Percentiles rank a stretch among this genome's conserved stretches.
Conservation (phyloP, 176 grass and related monocot genomes). For the Aegilops umbellulata region DNA sequence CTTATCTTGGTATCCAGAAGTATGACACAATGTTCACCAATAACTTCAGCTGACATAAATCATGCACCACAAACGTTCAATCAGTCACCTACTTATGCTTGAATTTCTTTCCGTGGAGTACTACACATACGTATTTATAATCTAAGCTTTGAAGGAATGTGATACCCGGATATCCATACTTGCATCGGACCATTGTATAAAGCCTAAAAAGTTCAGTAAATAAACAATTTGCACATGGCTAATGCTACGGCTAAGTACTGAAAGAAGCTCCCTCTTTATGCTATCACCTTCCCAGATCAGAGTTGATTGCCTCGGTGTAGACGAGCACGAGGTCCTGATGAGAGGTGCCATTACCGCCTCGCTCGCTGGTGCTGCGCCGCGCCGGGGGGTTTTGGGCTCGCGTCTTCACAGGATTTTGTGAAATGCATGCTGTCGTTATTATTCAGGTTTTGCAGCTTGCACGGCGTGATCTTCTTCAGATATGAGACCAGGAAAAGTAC, state of each 20-base stretch:
- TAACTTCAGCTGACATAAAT: background rate
- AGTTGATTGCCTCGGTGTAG: background rate
- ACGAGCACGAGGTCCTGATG: background rate
- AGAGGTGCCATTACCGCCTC: background rate
- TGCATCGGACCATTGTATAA: background rate
- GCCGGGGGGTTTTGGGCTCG: too few species aligned
- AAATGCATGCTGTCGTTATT: background rate
- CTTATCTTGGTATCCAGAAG: background rate
- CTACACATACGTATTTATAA: background rate
- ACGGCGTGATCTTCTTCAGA: background rate
- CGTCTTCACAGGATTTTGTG: too few species aligned
- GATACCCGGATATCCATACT: background rate
- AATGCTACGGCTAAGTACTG: background rate
- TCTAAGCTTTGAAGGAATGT: background rate
- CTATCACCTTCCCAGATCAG: too few species aligned
- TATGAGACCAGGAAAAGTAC: background rate
- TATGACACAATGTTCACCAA: background rate
- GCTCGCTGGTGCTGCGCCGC: background rate
- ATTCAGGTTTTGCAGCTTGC: too few species aligned
- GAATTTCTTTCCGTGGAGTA: background rate
- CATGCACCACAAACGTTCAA: background rate
- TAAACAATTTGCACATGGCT: background rate
- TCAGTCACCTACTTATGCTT: conserved; percentile 2
- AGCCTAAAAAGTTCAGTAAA: background rate
- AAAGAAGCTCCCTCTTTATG: background rate